A percentile compares a stretch with the other conserved stretches of the same genome.
Conservation (phyloP, 164 flowering plant genomes). For the Buxus sempervirens region DNA sequence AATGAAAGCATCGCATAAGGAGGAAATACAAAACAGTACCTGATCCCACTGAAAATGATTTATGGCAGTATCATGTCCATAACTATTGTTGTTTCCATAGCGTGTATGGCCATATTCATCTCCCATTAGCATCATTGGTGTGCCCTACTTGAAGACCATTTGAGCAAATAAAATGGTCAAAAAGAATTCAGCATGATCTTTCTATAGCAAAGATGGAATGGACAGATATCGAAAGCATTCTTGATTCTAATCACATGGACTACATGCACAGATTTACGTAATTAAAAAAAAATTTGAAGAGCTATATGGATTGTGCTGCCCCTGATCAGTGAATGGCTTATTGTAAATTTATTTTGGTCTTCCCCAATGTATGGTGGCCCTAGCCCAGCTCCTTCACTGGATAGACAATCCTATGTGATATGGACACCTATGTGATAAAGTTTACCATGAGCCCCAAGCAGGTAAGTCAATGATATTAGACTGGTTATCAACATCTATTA, state of each 20-base stretch:
- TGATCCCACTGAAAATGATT: slow-evolving; percentile 87
- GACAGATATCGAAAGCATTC: not conserved
- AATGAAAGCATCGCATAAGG: not conserved
- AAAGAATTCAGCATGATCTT: not conserved
- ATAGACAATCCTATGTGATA: too few species aligned
- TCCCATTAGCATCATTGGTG: slow-evolving; percentile 99
- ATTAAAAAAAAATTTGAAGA: too few species aligned
- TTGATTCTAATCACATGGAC: not conserved
- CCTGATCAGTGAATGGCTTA: too few species aligned
- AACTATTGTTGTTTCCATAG: slow-evolving; percentile 91
- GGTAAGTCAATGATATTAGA: too few species aligned
- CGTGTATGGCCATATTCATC: slow-evolving; percentile 99
- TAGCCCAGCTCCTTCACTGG: too few species aligned
- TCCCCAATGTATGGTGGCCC: too few species aligned
- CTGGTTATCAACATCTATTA: too few species aligned
- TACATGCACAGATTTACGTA: not conserved
- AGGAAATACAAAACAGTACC: slow-evolving; percentile 28
- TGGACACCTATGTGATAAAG: too few species aligned
- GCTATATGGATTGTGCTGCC: too few species aligned
- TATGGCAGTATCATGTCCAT: slow-evolving; percentile 84
- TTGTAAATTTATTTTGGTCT: too few species aligned
- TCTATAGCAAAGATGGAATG: not conserved
- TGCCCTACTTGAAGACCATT: slow-evolving; percentile 46
- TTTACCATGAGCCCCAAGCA: too few species aligned
- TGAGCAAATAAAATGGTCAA: not conserved